phyloP scores from a whole-genome alignment of 2,329 filamentous ascomycete genomes.

The Phoma sp. region DNA sequence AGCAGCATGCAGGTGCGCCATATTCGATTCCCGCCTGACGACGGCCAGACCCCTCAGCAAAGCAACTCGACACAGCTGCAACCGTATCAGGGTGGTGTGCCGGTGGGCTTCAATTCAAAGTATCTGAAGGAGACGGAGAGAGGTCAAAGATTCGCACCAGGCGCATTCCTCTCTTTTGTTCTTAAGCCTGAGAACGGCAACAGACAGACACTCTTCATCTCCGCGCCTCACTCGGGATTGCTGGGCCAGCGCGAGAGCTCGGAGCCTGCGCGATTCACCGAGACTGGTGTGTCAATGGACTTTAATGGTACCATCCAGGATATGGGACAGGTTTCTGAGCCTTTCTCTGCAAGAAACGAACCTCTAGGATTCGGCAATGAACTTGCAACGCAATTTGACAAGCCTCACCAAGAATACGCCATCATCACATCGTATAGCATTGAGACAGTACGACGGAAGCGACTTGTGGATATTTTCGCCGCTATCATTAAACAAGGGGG shows the following conservation, averaged over 20 bases:
- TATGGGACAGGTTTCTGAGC: slow-evolving; percentile 75
- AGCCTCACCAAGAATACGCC: slow-evolving; percentile 80
- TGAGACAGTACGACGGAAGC: slow-evolving; percentile 80
- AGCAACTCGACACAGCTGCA: slow-evolving; percentile 36
- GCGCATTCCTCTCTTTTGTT: slow-evolving; percentile 89
- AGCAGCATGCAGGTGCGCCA: slow-evolving; percentile 98
- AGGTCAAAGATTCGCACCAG: slow-evolving; percentile 74
- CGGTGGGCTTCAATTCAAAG: slow-evolving; percentile 37
- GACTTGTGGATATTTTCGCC: slow-evolving; percentile 92
- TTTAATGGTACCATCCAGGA: slow-evolving; percentile 77
- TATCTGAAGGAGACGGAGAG: slow-evolving; percentile 49
- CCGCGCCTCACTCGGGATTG: slow-evolving; percentile 85
- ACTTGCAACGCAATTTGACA: slow-evolving; percentile 92
- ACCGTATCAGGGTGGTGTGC: slow-evolving; percentile 35
- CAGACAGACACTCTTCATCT: slow-evolving; percentile 76
- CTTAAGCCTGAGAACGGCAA: slow-evolving; percentile 64
- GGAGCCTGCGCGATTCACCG: slow-evolving; percentile 68
- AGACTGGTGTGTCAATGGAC: slow-evolving; percentile 80
- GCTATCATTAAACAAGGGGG: slow-evolving; percentile 74
- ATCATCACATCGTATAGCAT: slow-evolving; percentile 91
- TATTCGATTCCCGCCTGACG: slow-evolving; percentile 84
- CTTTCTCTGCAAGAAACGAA: slow-evolving; percentile 68
- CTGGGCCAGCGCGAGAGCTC: slow-evolving; percentile 66
- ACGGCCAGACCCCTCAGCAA: slow-evolving; percentile 28
- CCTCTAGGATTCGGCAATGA: slow-evolving; percentile 89